Conservation (phyloP, 306 rosid species). For the Vigna angularis region DNA sequence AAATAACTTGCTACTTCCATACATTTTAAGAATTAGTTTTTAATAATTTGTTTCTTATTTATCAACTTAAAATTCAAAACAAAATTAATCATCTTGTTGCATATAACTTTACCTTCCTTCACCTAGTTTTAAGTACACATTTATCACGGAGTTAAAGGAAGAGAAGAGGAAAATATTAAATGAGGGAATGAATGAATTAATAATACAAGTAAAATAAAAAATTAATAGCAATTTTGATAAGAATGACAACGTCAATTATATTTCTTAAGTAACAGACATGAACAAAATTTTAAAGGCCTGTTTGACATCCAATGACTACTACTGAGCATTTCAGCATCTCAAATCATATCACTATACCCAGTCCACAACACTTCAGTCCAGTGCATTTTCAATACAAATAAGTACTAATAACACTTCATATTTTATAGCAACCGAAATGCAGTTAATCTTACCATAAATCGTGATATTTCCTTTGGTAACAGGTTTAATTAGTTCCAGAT, state of each 20-base stretch:
- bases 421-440: conserved; percentile 40
- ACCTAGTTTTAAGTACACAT: neutral
- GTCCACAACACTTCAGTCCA: conserved; percentile 7
- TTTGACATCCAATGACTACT: conserved; percentile 13
- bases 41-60: neutral
- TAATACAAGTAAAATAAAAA: neutral
- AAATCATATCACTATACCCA: conserved; percentile 7
- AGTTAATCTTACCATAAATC: conserved; percentile 55
- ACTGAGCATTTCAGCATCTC: conserved; percentile 23
- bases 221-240: neutral
- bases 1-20: conserved; percentile 6
- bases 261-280: neutral
- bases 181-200: neutral
- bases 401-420: conserved; percentile 22
- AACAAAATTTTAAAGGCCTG: neutral
- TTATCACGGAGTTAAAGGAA: neutral
- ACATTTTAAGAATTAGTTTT: neutral
- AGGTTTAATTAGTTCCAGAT: conserved; percentile 61
- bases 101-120: neutral
- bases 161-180: neutral
- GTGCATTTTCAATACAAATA: conserved; percentile 4
- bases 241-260: neutral
- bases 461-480: conserved; percentile 57
- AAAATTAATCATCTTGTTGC: neutral
- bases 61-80: neutral